These are phyloP conservation scores for Pichia paraexigua DNA, from an alignment of 805 yeast species.

Conservation along the genomic window DNA sequence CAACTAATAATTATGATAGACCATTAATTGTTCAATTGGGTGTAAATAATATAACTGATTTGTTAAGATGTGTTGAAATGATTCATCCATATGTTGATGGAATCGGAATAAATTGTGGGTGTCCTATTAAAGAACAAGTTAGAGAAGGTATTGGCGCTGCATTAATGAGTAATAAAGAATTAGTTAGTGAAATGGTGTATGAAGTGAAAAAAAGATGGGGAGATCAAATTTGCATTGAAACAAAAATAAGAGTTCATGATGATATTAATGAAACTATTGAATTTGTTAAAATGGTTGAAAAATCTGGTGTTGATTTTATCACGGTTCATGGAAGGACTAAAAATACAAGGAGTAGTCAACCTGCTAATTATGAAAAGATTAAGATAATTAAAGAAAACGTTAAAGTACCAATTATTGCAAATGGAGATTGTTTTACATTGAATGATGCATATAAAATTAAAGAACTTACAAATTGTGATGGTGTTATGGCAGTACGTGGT, in stretches of 20 bases:
- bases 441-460: conserved; percentile 60
- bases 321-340: conserved; percentile 92
- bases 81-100: conserved; percentile 90
- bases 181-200: conserved; percentile 74
- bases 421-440: conserved; percentile 82
- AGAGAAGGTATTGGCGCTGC: conserved; percentile 98
- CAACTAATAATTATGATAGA: conserved; percentile 64
- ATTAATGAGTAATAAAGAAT: conserved; percentile 72
- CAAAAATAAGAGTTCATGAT: conserved; percentile 82
- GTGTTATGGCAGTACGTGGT: conserved; percentile 95
- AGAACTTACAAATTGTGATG: conserved; percentile 68
- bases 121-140: conserved; percentile 92
- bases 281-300: conserved; percentile 68
- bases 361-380: conserved; percentile 81
- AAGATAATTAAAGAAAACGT: conserved; percentile 50
- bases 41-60: conserved; percentile 72
- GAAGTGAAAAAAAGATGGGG: conserved; percentile 77
- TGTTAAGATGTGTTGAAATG: conserved; percentile 78
- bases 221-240: conserved; percentile 66
- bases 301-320: conserved; percentile 86
- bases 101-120: conserved; percentile 92
- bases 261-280: conserved; percentile 64
- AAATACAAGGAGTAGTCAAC: conserved; percentile 74
- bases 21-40: conserved; percentile 88
- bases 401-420: conserved; percentile 81